Evolutionary conservation across 345 rosid species (phyloP).

Genomic region (Acer negundo): DNA sequence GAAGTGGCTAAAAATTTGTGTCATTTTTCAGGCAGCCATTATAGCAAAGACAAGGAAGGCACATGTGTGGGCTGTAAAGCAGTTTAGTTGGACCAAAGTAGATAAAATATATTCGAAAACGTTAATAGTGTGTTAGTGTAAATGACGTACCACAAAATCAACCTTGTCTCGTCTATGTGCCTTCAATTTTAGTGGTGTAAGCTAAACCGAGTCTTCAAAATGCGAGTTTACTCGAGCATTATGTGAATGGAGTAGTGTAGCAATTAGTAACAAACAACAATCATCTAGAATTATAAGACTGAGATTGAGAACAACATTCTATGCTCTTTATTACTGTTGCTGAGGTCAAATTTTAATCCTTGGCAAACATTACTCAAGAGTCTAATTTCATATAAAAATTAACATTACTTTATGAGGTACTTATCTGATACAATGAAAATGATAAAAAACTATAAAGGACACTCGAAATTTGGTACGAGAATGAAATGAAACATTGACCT

Average conservation of each 20-base stretch:
- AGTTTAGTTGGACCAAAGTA: no score
- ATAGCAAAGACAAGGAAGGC: no score
- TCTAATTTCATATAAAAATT: constrained; percentile 9
- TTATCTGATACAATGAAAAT: constrained; percentile 7
- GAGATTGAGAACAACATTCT: neutral
- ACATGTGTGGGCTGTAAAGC: no score
- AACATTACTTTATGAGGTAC: constrained; percentile 19
- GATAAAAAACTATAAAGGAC: neutral
- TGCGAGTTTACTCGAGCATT: no score
- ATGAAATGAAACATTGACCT: neutral
- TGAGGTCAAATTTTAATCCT: constrained; percentile 4
- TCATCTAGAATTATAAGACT: neutral
- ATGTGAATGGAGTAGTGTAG: no score
- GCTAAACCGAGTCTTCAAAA: no score
- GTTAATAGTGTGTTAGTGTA: no score
- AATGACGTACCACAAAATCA: no score
- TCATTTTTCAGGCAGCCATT: no score
- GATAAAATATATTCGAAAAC: no score
- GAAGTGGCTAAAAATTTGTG: neutral
- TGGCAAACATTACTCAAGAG: neutral
- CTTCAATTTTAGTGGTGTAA: no score
- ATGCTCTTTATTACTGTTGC: constrained; percentile 16
- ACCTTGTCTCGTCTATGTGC: no score
- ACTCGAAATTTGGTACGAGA: constrained; percentile 11
- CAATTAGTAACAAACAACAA: neutral